phyloP scores from a whole-genome alignment of 805 yeast species.

The Wickerhamomyces pijperi region DNA sequence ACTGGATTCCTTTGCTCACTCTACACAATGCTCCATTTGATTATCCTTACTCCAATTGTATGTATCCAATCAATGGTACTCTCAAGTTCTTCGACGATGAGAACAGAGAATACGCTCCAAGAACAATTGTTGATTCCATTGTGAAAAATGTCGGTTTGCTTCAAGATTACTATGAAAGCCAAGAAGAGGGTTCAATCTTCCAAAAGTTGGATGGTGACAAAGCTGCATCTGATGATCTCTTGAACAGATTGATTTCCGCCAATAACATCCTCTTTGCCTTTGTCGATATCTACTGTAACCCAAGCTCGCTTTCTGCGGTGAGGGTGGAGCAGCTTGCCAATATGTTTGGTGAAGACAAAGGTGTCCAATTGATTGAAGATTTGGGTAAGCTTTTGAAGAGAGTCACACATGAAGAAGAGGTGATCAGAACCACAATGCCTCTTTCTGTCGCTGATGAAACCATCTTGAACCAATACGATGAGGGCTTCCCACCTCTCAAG shows the following conservation, averaged over 20 bases:
- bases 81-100: slow-evolving; percentile 48
- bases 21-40: slow-evolving; percentile 52
- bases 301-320: slow-evolving; percentile 34
- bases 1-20: slow-evolving; percentile 37
- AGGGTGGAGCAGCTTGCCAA: slow-evolving; percentile 24
- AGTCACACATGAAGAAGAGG: slow-evolving; percentile 45
- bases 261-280: slow-evolving; percentile 38
- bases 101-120: slow-evolving; percentile 35
- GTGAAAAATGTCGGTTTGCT: slow-evolving; percentile 21
- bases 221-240: slow-evolving; percentile 14
- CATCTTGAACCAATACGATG: slow-evolving; percentile 20
- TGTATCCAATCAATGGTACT: slow-evolving; percentile 41
- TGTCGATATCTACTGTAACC: slow-evolving; percentile 45
- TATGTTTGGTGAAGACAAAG: slow-evolving; percentile 29
- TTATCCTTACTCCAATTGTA: slow-evolving; percentile 41
- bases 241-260: slow-evolving; percentile 20
- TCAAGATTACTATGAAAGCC: slow-evolving; percentile 16
- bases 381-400: slow-evolving; percentile 39
- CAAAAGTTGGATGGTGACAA: slow-evolving; percentile 10
- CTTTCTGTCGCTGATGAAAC: slow-evolving; percentile 34
- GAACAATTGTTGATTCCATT: slow-evolving; percentile 23
- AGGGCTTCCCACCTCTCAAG: slow-evolving; percentile 26
- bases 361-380: slow-evolving; percentile 28
- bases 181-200: slow-evolving; percentile 17
- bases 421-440: slow-evolving; percentile 38